A percentile compares a stretch with the other conserved stretches of the same genome.
These are phyloP conservation scores for Yamadazyma nakazawae DNA, from an alignment of 805 yeast species.

Conservation along the genomic window DNA sequence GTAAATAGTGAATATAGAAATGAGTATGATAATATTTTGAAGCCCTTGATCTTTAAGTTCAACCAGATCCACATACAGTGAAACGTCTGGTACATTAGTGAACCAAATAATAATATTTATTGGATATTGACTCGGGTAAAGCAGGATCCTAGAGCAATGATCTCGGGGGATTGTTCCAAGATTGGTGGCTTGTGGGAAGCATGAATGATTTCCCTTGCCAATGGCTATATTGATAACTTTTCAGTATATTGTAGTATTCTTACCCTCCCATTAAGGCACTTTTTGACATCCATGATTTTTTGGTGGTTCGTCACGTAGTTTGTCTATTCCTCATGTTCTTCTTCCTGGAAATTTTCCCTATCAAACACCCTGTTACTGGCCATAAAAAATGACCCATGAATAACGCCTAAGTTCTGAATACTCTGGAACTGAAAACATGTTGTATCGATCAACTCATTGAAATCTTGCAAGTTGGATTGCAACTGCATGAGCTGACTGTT, in stretches of 20 bases:
- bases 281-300: neutral
- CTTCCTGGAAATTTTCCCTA: constrained; percentile 25
- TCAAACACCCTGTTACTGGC: constrained; percentile 43
- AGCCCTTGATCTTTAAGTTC: too few relatives aligned
- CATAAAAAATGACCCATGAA: constrained; percentile 53
- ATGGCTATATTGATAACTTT: too few relatives aligned
- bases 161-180: too few relatives aligned
- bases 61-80: too few relatives aligned
- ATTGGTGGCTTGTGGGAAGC: too few relatives aligned
- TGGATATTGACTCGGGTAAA: too few relatives aligned
- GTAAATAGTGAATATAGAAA: constrained; percentile 4
- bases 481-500: constrained; percentile 35
- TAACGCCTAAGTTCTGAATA: constrained; percentile 51
- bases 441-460: constrained; percentile 48
- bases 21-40: neutral
- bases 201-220: too few relatives aligned
- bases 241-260: too few relatives aligned
- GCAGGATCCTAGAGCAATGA: too few relatives aligned
- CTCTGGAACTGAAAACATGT: constrained; percentile 52
- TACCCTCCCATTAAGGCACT: too few relatives aligned
- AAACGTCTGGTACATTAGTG: too few relatives aligned
- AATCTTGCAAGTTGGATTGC: constrained; percentile 53
- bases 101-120: too few relatives aligned
- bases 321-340: neutral
- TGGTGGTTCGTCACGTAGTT: neutral